These are phyloP conservation scores for Syncephalastrum sp. DNA, from an alignment of 371 early-diverging fungal genomes.

Conservation along the genomic window DNA sequence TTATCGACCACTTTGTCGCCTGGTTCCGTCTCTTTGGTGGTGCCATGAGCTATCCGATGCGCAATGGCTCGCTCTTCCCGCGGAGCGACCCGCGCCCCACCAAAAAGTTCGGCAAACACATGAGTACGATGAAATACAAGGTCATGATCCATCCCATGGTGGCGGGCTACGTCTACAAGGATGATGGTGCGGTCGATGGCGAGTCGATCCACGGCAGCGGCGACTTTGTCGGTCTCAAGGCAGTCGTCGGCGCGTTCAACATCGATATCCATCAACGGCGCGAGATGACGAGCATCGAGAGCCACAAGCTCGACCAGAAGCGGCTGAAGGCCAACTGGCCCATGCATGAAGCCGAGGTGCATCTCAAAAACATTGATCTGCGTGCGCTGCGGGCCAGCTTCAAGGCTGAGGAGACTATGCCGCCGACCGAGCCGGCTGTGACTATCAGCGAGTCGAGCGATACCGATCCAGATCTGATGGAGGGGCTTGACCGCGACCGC, in stretches of 20 bases:
- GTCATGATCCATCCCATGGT: constrained; percentile 36
- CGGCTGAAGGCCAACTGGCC: constrained; percentile 49
- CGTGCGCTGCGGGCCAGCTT: constrained; percentile 39
- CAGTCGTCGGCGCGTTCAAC: constrained; percentile 36
- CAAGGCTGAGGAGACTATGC: constrained; percentile 1
- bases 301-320: constrained; percentile 32
- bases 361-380: constrained; percentile 45
- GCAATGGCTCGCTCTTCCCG: constrained; percentile 41
- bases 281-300: constrained; percentile 27
- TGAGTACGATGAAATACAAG: constrained; percentile 52
- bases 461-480: constrained; percentile 31
- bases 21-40: constrained; percentile 48
- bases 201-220: constrained; percentile 26
- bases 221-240: constrained; percentile 47
- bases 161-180: constrained; percentile 43
- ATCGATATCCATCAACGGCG: constrained; percentile 51
- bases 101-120: constrained; percentile 39
- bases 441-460: constrained; percentile 17
- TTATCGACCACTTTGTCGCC: constrained; percentile 36
- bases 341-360: constrained; percentile 48
- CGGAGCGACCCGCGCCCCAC: constrained; percentile 21
- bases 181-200: constrained; percentile 24
- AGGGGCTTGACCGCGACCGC: constrained; percentile 30
- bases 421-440: constrained; percentile 1
- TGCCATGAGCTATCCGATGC: constrained; percentile 43